These are phyloP conservation scores for Penicillium roqueforti DNA, from an alignment of 495 filamentous ascomycete species.

Conservation along the genomic window DNA sequence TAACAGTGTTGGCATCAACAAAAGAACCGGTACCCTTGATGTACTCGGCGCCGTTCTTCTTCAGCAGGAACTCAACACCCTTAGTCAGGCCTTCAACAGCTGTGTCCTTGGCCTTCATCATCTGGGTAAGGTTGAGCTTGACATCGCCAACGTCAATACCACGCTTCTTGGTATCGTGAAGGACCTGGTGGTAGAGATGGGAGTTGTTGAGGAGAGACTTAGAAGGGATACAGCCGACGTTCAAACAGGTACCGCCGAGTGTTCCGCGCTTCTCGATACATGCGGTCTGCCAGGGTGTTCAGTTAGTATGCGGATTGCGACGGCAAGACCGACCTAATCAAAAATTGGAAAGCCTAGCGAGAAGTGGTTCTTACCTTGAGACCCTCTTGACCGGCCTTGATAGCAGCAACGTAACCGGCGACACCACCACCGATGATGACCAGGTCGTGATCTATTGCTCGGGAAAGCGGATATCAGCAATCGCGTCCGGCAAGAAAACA, in stretches of 20 bases:
- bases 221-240: conserved; percentile 98
- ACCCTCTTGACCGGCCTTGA: conserved; percentile 97
- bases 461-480: conserved; percentile 24
- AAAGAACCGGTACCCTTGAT: conserved; percentile 88
- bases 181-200: conserved; percentile 94
- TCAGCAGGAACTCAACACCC: conserved; percentile 94
- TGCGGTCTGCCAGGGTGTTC: conserved; percentile 58
- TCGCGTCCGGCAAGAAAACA: conserved; percentile 21
- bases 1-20: conserved; percentile 83
- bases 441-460: conserved; percentile 72
- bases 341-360: neutral
- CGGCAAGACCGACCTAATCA: neutral
- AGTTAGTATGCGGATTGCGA: conserved; percentile 10
- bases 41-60: conserved; percentile 98
- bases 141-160: conserved; percentile 96
- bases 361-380: conserved; percentile 66
- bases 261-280: conserved; percentile 98
- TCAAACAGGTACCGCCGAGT: conserved; percentile 95
- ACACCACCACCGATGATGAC: conserved; percentile 97
- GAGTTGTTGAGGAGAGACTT: conserved; percentile 99
- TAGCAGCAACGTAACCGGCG: conserved; percentile 96
- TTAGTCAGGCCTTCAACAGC: conserved; percentile 90
- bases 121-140: conserved; percentile 86
- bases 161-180: conserved; percentile 94
- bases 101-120: conserved; percentile 97